A percentile compares a stretch with the other conserved stretches of the same genome.
Evolutionary conservation across 1,284 basidiomycete genomes (phyloP).

Genomic region (Puccinia coronata): DNA sequence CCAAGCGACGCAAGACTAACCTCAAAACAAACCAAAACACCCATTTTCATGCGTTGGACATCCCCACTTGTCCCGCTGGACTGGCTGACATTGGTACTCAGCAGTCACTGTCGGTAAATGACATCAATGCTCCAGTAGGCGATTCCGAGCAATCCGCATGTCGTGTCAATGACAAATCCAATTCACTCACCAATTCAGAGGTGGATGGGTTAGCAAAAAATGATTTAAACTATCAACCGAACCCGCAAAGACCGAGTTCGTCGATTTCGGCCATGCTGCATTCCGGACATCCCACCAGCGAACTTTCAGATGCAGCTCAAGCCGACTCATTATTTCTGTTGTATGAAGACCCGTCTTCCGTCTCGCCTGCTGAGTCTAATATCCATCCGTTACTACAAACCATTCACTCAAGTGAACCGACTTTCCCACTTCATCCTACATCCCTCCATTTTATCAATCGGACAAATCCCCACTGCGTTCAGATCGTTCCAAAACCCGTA

Average conservation of each 20-base stretch:
- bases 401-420: neutral
- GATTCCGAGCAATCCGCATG: neutral
- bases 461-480: neutral
- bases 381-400: constrained; percentile 9
- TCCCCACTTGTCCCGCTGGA: neutral
- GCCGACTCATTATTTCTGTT: neutral
- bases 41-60: neutral
- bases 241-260: neutral
- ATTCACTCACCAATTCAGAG: neutral
- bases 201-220: neutral
- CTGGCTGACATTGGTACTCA: neutral
- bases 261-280: neutral
- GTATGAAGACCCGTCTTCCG: neutral
- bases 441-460: neutral
- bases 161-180: neutral
- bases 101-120: neutral
- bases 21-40: neutral
- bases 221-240: neutral
- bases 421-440: neutral
- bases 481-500: neutral
- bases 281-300: neutral
- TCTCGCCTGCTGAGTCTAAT: neutral
- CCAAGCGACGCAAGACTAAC: constrained; percentile 4
- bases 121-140: neutral
- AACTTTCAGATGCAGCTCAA: neutral